Conservation (phyloP, 2,329 filamentous ascomycete genomes). For the Colletotrichum endophyticum region DNA sequence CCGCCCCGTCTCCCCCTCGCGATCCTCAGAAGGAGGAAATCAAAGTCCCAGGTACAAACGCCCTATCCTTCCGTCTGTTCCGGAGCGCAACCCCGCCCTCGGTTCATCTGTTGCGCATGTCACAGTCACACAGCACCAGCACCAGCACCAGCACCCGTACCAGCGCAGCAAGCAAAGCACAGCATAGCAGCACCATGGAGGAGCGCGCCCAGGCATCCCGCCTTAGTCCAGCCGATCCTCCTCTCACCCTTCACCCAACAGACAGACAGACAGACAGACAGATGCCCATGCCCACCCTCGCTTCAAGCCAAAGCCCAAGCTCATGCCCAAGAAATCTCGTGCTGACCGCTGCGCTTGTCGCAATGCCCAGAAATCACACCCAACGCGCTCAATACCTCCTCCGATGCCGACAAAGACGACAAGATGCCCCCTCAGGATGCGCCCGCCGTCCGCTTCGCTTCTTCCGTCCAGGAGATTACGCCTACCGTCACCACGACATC, state of each 20-base stretch:
- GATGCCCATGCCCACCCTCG: background rate
- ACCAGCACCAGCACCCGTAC: background rate
- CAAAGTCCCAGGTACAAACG: constrained; percentile 14
- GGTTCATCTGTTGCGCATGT: constrained; percentile 21
- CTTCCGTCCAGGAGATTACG: constrained; percentile 71
- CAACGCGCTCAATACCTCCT: background rate
- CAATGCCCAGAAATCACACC: constrained; percentile 18
- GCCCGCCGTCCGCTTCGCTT: constrained; percentile 73
- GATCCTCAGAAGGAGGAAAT: constrained; percentile 3
- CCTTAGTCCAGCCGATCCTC: background rate
- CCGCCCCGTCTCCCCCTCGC: background rate
- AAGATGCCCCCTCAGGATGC: constrained; percentile 29
- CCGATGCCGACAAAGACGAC: constrained; percentile 25
- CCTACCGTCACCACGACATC: constrained; percentile 47
- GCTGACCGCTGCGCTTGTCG: constrained; percentile 18
- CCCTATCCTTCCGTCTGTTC: constrained; percentile 19
- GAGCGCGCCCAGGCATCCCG: background rate
- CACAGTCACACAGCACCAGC: constrained; percentile 7
- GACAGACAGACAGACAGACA: background rate
- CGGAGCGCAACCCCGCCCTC: constrained; percentile 20
- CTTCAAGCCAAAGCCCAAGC: background rate
- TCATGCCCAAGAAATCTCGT: background rate
- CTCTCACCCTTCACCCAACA: background rate
- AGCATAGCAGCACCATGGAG: background rate
- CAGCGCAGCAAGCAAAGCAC: background rate